A percentile compares a stretch with the other conserved stretches of the same genome.
These are phyloP conservation scores for Boletus sp. DNA, from an alignment of 768 basidiomycete genomes.

Conservation along the genomic window DNA sequence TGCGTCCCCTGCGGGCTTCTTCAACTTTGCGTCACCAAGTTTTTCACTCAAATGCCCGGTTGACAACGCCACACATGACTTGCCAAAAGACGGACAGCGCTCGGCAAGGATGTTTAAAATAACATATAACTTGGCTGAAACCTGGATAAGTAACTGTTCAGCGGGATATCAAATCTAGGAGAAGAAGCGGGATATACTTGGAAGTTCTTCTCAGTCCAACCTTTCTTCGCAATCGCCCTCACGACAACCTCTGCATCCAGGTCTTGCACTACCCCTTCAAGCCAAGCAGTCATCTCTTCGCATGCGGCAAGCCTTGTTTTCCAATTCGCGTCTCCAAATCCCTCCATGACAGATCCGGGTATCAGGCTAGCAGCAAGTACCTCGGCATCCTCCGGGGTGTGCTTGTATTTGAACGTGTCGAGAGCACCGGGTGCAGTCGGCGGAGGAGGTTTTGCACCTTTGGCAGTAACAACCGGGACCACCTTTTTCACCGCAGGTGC, in stretches of 20 bases:
- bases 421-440: constrained; percentile 52
- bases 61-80: constrained; percentile 79
- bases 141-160: constrained; percentile 45
- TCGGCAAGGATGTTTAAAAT: constrained; percentile 74
- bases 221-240: constrained; percentile 84
- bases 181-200: constrained; percentile 53
- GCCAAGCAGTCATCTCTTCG: constrained; percentile 84
- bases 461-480: constrained; percentile 37
- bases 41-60: constrained; percentile 88
- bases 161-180: not conserved
- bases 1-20: constrained; percentile 92
- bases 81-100: constrained; percentile 77
- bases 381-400: constrained; percentile 91
- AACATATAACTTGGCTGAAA: constrained; percentile 85
- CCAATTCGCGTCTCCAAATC: constrained; percentile 89
- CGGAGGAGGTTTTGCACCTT: constrained; percentile 48
- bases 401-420: constrained; percentile 89
- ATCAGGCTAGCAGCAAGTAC: constrained; percentile 68
- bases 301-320: constrained; percentile 85
- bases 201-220: constrained; percentile 99
- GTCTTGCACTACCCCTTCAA: constrained; percentile 60
- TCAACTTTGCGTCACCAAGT: constrained; percentile 92
- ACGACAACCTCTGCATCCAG: constrained; percentile 89
- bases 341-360: constrained; percentile 65
- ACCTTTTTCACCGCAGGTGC: constrained; percentile 45